Base-by-base conservation (phyloP, 2,329 filamentous ascomycete genomes). In the Pestalotiopsis sp. region DNA sequence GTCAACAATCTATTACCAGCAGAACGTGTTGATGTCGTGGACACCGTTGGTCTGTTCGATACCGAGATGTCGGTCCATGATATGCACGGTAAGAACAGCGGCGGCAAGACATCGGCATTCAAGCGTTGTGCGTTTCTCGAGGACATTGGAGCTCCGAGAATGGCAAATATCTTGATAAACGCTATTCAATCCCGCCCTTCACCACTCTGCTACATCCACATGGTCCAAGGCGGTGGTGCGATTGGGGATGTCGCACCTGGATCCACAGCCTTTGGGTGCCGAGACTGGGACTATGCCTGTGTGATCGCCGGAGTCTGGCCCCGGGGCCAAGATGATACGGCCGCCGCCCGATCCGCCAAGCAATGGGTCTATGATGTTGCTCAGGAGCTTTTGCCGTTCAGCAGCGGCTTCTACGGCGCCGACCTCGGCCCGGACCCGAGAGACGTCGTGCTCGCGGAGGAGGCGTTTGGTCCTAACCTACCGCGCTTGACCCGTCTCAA, bases 261-360 rank as follows among this genome's bases (percentile, higher is more conserved):
- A 69, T 81, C 80, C 30, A 86, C 84, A 67, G 88, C 88, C 65
- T 91, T 91, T 66, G 88, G 89, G 58, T 89, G 85, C 78, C 85
- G 88, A 76, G 82, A 88, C 74, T 91, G 88, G 88, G 81, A 86
- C 39, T 91, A 85, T 78, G 88, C 88, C 59, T 91, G 88, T 71
- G 86, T 91, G 4, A 73, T 91, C 56, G 91, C 88, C 4, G 88
- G 86, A 30, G 84, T 89, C 67, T 91, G 88, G 88, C 79, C 80
- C 2, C 84, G 87, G 17, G 79, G 85, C 10, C 74, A 86, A 75
- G 86, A 89, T 70, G 81, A 74, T 57, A 84, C 80, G 0, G 75
- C 79, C 59, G 52, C 70, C 11, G 79, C 84, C 69, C 77, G 68
- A 69, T 73, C 73, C 66, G 80, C 76, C 1, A 73, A 85, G 3